Evolutionary conservation across 1,284 basidiomycete genomes (phyloP).

Genomic region (Leccinum fuscescens): DNA sequence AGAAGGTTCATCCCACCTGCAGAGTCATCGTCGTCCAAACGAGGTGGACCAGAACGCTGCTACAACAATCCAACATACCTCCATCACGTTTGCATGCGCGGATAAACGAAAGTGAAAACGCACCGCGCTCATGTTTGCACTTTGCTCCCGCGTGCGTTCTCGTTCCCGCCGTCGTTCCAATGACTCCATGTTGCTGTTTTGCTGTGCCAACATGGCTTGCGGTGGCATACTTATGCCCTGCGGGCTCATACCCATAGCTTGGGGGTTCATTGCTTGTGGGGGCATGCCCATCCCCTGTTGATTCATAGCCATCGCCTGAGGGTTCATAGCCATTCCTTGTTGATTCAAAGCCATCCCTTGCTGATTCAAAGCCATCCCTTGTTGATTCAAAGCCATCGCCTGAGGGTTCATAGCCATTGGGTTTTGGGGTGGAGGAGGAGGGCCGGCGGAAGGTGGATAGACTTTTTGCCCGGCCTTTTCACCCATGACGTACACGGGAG

Average conservation of each 20-base stretch:
- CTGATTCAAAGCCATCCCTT: constrained; percentile 28
- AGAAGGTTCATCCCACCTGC: constrained; percentile 45
- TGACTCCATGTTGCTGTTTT: constrained; percentile 67
- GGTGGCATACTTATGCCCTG: constrained; percentile 35
- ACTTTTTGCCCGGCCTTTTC: constrained; percentile 68
- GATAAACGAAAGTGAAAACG: constrained; percentile 2
- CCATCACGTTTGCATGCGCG: constrained; percentile 4
- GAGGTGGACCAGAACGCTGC: constrained; percentile 40
- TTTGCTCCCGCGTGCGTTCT: constrained; percentile 41
- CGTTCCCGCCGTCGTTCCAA: constrained; percentile 58
- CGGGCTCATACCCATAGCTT: constrained; percentile 25
- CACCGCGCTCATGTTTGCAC: constrained; percentile 22
- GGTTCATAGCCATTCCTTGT: constrained; percentile 27
- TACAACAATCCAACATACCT: not conserved
- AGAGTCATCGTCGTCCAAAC: constrained; percentile 66
- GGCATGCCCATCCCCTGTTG: constrained; percentile 28
- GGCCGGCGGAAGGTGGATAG: constrained; percentile 38
- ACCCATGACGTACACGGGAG: constrained; percentile 62
- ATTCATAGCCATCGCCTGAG: constrained; percentile 22
- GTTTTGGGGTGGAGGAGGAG: constrained; percentile 29
- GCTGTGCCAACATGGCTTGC: constrained; percentile 69
- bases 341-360: constrained; percentile 29
- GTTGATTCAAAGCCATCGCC: constrained; percentile 27
- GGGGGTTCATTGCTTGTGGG: constrained; percentile 32
- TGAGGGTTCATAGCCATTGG: constrained; percentile 25